Base-by-base conservation (phyloP, 805 yeast species). In the Jamesozyma hellenica region DNA sequence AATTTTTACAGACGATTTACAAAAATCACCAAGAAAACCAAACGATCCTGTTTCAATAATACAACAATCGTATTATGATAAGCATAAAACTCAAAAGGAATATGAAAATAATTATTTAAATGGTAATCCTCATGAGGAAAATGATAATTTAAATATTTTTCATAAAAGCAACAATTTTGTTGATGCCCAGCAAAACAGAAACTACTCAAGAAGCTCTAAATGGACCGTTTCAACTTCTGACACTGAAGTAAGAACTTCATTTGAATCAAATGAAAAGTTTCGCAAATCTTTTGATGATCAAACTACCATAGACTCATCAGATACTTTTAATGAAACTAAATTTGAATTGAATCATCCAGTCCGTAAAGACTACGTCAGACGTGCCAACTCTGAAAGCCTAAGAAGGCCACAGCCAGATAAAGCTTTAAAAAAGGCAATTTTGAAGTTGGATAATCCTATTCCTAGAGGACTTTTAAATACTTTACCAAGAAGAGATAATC, bases 361-460 rank as follows among this genome's bases (percentile, higher is more conserved):
- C 37, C 52, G 61, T 35, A 51, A 48, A 32, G 57, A 54, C 32
- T 60, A 60, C 39, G 60, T 57, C 25, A 59, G 62, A 48, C 75
- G 85, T 51, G 80, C 81, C 47, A 79, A 79, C 52, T 74, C 83
- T 2, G 70, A 74, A 47, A 71, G 79, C 33, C 74, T 79, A 53
- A 81, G 87, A 53, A 81, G 82, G 51, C 85, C 58, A 64, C 32
- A 42, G 3, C 37, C 50, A 12, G 39, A 47, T 19, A 48, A 47
- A 21, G 28, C 36, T 2, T 79, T 38, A 94, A 96, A 51, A 77
- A 90, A 51, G 38, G 54, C 62, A 14, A 56, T 60, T 52, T 73
- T 92, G 57, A 86, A 88, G 11, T 69, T 92, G 40, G 96, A 92
- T 57, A 90, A 94, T 52, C 95, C 97, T 3, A 81, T 92, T 36